A percentile compares a stretch with the other conserved stretches of the same genome.
Evolutionary conservation across 257 asterid genomes (phyloP).

Genomic region (Schizonepeta tenuifolia): DNA sequence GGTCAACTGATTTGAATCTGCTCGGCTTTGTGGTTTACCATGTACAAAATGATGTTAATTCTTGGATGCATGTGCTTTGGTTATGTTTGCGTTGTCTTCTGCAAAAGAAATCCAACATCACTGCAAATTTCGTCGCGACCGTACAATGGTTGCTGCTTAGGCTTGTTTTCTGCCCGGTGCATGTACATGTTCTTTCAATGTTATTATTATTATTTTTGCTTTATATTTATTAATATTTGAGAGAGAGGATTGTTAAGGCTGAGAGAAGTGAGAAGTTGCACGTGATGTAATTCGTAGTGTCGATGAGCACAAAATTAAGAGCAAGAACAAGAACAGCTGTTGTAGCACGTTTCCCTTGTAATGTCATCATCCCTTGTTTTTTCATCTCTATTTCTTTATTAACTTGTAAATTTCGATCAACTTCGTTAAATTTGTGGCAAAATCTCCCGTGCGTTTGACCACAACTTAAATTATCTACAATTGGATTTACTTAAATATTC

Average conservation of each 20-base stretch:
- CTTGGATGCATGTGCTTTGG: conserved; percentile 41
- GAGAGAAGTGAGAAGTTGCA: conserved; percentile 24
- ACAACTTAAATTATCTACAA: too few relatives aligned
- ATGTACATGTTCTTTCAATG: conserved; percentile 52
- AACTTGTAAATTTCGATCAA: not conserved
- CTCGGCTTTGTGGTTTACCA: conserved; percentile 32
- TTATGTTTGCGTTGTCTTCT: conserved; percentile 38
- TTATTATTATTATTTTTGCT: conserved; percentile 27
- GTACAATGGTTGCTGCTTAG: conserved; percentile 31
- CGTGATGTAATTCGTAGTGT: conserved; percentile 46
- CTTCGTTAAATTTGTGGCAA: too few relatives aligned
- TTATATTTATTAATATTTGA: conserved; percentile 39
- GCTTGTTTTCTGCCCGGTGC: conserved; percentile 43
- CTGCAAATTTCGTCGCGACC: conserved; percentile 32
- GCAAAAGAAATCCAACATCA: conserved; percentile 40
- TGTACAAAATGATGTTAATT: conserved; percentile 37
- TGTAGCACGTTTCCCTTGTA: conserved; percentile 24
- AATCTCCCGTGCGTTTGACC: too few relatives aligned
- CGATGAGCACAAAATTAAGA: conserved; percentile 1
- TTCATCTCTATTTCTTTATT: not conserved
- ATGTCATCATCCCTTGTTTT: conserved; percentile 5
- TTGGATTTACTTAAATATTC: too few relatives aligned
- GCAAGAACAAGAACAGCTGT: not conserved
- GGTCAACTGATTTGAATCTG: conserved; percentile 21
- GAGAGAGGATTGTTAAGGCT: conserved; percentile 23